Evolutionary conservation across 805 yeast genomes (phyloP).

Genomic region (Maudiozyma pseudohumilis): DNA sequence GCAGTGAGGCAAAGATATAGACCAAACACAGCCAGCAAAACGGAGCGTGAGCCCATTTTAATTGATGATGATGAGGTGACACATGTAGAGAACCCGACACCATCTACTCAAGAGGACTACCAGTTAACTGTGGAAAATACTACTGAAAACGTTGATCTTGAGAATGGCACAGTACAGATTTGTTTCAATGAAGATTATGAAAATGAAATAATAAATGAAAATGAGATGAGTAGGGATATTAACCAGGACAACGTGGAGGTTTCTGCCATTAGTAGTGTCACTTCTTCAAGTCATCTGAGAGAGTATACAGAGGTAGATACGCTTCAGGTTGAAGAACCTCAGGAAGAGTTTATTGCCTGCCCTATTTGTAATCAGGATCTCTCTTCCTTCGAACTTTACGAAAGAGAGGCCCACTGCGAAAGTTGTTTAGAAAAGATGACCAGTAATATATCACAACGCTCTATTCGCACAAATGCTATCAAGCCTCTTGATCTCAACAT

Average conservation of each 20-base stretch:
- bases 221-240: not conserved
- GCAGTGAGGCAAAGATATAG: slow-evolving; percentile 6
- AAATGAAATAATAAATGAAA: not conserved
- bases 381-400: slow-evolving; percentile 31
- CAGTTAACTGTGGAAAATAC: no score
- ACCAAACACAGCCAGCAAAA: slow-evolving; percentile 10
- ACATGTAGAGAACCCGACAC: no score
- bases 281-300: no score
- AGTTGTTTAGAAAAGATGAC: slow-evolving; percentile 33
- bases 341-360: slow-evolving; percentile 27
- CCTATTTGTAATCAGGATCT: slow-evolving; percentile 43
- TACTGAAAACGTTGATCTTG: no score
- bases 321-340: not conserved
- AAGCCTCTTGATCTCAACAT: no score
- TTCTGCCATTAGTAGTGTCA: no score
- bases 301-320: no score
- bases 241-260: no score
- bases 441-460: no score
- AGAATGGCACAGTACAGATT: not conserved
- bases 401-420: slow-evolving; percentile 46
- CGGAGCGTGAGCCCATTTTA: slow-evolving; percentile 7
- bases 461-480: not conserved
- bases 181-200: not conserved
- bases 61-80: slow-evolving; percentile 7
- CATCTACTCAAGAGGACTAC: no score